These are phyloP conservation scores for Paramecium caudatum DNA, from an alignment of 73 alveolate genomes.

Conservation along the genomic window DNA sequence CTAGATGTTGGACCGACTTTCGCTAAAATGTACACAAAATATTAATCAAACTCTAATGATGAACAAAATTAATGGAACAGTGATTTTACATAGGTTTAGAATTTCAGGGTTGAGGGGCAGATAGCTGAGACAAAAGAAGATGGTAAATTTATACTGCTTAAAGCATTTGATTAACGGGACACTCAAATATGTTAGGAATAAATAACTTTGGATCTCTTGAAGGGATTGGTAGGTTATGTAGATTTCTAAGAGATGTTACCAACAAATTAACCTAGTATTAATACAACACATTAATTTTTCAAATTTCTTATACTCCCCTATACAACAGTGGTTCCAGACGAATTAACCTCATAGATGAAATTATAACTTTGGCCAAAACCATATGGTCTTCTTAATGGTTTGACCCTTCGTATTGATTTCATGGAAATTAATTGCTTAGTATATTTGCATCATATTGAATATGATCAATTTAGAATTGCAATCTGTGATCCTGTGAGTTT, in stretches of 20 bases:
- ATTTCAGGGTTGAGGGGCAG: neutral
- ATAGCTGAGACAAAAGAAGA: neutral
- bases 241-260: constrained; percentile 68
- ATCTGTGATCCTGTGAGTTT: constrained; percentile 46
- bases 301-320: constrained; percentile 30
- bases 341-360: neutral
- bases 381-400: constrained; percentile 56
- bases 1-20: neutral
- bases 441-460: constrained; percentile 56
- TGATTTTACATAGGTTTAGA: neutral
- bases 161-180: constrained; percentile 25
- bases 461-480: constrained; percentile 47
- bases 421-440: constrained; percentile 15
- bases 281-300: constrained; percentile 57
- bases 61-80: constrained; percentile 11
- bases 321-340: constrained; percentile 61
- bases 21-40: constrained; percentile 32
- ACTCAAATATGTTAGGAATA: neutral
- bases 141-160: constrained; percentile 15
- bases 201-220: neutral
- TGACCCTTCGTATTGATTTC: neutral
- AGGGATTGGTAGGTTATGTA: constrained; percentile 11
- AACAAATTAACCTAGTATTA: constrained; percentile 35
- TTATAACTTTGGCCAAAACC: constrained; percentile 58
- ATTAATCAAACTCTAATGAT: constrained; percentile 8